Conservation (phyloP, 2,329 filamentous ascomycete genomes). For the Fusarium sp. region DNA sequence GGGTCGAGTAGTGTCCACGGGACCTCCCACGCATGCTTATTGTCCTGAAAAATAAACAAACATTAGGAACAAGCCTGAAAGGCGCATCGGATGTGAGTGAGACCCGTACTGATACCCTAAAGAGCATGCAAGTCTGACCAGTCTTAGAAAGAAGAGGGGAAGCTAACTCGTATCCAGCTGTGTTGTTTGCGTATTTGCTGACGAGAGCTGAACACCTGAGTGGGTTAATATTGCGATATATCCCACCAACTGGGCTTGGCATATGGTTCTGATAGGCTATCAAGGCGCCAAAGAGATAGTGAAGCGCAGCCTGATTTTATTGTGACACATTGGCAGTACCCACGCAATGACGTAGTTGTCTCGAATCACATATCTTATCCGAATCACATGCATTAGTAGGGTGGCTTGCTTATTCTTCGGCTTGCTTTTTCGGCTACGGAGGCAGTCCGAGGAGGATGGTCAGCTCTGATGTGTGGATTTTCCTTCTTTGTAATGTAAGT, state of each 20-base stretch:
- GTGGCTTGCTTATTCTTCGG: background rate
- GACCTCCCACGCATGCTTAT: background rate
- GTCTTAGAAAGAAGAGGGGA: background rate
- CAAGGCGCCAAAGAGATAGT: background rate
- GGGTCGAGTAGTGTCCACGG: background rate
- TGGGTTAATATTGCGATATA: background rate
- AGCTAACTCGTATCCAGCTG: background rate
- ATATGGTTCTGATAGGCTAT: background rate
- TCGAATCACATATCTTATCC: background rate
- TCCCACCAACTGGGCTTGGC: slow-evolving; percentile 8
- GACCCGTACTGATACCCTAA: background rate
- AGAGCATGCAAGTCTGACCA: background rate
- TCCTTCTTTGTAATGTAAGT: no score
- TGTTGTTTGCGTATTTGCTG: background rate
- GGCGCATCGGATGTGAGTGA: background rate
- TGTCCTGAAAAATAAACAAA: background rate
- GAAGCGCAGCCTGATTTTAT: background rate
- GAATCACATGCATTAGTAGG: background rate
- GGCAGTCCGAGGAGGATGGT: background rate
- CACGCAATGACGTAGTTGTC: background rate
- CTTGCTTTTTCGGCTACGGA: background rate
- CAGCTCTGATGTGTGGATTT: background rate
- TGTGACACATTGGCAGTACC: background rate
- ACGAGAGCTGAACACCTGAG: background rate
- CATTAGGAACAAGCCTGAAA: background rate